Percentiles rank a stretch among this genome's conserved stretches.
Conservation (phyloP, 371 early-diverging fungal genomes). For the Chytridiales sp. region DNA sequence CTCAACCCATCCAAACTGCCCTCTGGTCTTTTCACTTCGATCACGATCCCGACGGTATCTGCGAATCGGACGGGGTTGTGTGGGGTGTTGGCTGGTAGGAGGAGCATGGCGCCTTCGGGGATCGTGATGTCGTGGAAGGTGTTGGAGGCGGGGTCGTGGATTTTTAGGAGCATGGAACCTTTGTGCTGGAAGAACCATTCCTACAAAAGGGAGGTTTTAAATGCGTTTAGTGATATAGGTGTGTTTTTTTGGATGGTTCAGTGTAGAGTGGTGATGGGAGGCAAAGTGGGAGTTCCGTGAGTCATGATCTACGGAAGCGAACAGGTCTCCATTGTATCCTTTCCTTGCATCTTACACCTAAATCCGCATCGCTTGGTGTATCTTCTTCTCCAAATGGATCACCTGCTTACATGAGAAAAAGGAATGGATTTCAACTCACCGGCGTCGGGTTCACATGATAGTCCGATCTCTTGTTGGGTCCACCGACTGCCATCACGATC, state of each 20-base stretch:
- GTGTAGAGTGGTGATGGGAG: background rate
- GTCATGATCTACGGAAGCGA: too few relatives aligned
- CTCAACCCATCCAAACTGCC: slow-evolving; percentile 73
- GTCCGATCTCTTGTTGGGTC: slow-evolving; percentile 70
- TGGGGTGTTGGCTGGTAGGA: slow-evolving; percentile 81
- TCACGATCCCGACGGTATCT: slow-evolving; percentile 90
- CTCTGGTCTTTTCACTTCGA: slow-evolving; percentile 80
- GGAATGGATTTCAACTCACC: slow-evolving; percentile 47
- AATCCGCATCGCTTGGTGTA: too few relatives aligned
- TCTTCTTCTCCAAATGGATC: too few relatives aligned
- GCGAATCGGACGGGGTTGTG: slow-evolving; percentile 92
- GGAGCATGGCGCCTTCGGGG: slow-evolving; percentile 91
- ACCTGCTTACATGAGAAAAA: background rate
- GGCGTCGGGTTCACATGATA: slow-evolving; percentile 95
- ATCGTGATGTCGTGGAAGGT: slow-evolving; percentile 75
- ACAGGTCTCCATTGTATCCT: too few relatives aligned
- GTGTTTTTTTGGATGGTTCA: too few relatives aligned
- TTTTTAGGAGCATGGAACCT: slow-evolving; percentile 83
- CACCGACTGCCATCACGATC: slow-evolving; percentile 61
- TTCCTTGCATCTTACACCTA: too few relatives aligned
- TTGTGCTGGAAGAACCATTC: slow-evolving; percentile 96
- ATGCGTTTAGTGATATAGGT: too few relatives aligned
- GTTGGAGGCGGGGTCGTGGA: slow-evolving; percentile 65
- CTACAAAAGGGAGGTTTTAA: slow-evolving; percentile 34
- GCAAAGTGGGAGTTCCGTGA: background rate